Percentiles rank a stretch among this genome's conserved stretches.
These are phyloP conservation scores for Macadamia tetraphylla DNA, from an alignment of 164 flowering plant genomes.

Conservation along the genomic window DNA sequence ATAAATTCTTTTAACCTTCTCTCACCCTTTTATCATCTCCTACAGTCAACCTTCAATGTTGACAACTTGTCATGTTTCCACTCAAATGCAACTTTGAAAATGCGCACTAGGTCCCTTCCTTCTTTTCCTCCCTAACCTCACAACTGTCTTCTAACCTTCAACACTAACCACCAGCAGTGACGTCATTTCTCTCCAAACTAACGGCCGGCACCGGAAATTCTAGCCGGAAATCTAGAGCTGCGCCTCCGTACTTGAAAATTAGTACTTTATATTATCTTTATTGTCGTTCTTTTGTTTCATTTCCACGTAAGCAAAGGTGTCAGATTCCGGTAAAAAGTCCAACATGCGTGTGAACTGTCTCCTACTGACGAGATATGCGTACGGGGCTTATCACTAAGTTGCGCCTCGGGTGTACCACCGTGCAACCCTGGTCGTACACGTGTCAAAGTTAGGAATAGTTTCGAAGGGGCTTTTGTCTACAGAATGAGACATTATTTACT, in stretches of 20 bases:
- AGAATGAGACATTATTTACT: too few species aligned
- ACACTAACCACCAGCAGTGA: background rate
- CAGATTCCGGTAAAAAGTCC: slow-evolving; percentile 21
- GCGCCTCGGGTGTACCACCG: background rate
- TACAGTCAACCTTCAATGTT: slow-evolving; percentile 29
- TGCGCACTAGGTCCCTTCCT: slow-evolving; percentile 25
- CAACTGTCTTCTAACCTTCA: slow-evolving; percentile 14
- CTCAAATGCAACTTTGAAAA: slow-evolving; percentile 17
- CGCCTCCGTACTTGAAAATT: too few species aligned
- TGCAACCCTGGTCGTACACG: too few species aligned
- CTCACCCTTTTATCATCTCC: slow-evolving; percentile 11
- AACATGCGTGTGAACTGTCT: slow-evolving; percentile 16
- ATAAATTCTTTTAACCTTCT: slow-evolving; percentile 2
- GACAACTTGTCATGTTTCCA: slow-evolving; percentile 26
- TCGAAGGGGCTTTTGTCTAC: too few species aligned
- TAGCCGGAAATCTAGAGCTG: too few species aligned
- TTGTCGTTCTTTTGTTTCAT: background rate
- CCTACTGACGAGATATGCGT: background rate
- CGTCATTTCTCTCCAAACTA: background rate
- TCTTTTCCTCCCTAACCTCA: slow-evolving; percentile 16
- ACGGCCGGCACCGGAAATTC: background rate
- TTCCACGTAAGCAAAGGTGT: slow-evolving; percentile 1
- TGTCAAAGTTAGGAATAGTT: too few species aligned
- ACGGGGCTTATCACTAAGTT: too few species aligned
- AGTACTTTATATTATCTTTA: too few species aligned